Conservation (phyloP, 208 protist genomes). For the Leishmania mexicana region DNA sequence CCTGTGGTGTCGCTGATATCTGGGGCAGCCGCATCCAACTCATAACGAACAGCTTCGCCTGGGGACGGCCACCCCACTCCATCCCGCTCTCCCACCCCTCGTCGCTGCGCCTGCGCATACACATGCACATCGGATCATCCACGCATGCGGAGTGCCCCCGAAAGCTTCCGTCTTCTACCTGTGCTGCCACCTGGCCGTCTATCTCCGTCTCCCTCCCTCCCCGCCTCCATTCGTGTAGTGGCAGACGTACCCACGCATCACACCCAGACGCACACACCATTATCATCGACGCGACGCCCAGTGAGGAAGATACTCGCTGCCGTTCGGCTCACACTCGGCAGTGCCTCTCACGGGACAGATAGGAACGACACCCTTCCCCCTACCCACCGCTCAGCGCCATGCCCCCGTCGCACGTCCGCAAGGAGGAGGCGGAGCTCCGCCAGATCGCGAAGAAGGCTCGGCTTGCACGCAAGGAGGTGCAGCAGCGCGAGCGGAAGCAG, state of each 20-base stretch:
- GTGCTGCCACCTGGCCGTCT: not conserved
- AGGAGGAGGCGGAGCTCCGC: conserved; percentile 87
- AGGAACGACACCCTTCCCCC: not conserved
- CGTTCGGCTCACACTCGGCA: not conserved
- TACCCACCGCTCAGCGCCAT: conserved; percentile 24
- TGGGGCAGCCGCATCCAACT: not conserved
- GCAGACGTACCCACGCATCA: not conserved
- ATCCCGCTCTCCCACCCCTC: not conserved
- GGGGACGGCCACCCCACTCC: not conserved
- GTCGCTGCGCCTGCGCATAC: not conserved
- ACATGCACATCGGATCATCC: not conserved
- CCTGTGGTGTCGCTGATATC: not conserved
- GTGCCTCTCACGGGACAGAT: not conserved
- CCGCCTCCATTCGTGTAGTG: not conserved
- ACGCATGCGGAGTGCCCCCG: not conserved
- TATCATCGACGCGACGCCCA: not conserved
- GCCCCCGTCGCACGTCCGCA: conserved; percentile 63
- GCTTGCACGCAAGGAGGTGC: conserved; percentile 54
- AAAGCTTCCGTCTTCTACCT: not conserved
- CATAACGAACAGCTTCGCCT: not conserved
- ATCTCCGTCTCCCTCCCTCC: not conserved
- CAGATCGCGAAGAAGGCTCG: conserved; percentile 74
- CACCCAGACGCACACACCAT: conserved; percentile 2
- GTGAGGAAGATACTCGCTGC: not conserved
- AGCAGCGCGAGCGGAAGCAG: conserved; percentile 47